phyloP scores from a whole-genome alignment of 2,329 filamentous ascomycete species.

The Plectosphaerella cucumerina region DNA sequence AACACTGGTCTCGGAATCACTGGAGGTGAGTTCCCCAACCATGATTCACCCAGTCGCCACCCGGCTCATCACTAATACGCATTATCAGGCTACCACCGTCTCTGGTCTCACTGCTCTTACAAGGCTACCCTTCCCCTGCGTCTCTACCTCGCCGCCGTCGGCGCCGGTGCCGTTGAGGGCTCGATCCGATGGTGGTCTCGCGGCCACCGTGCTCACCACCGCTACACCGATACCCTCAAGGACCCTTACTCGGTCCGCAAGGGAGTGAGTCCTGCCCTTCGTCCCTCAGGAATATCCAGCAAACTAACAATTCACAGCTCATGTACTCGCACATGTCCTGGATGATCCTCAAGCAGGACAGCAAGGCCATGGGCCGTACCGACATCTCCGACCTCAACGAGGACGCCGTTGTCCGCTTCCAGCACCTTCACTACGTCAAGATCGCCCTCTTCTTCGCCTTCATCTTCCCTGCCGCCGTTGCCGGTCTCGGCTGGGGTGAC shows the following conservation, averaged over 20 bases:
- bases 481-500: constrained; percentile 77
- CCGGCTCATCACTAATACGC: background rate
- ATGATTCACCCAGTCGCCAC: too few relatives aligned
- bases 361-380: constrained; percentile 81
- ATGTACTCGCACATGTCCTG: constrained; percentile 78
- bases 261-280: constrained; percentile 38
- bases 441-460: constrained; percentile 74
- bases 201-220: constrained; percentile 82
- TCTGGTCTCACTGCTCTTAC: constrained; percentile 85
- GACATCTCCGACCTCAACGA: constrained; percentile 88
- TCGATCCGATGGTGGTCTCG: constrained; percentile 88
- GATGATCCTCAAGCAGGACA: constrained; percentile 94
- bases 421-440: constrained; percentile 69
- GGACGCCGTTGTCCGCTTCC: constrained; percentile 61
- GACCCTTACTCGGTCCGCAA: constrained; percentile 90
- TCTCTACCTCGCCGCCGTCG: constrained; percentile 77
- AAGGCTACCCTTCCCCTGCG: constrained; percentile 71
- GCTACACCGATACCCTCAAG: constrained; percentile 90
- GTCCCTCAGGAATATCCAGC: background rate
- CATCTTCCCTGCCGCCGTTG: constrained; percentile 69
- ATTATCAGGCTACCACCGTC: constrained; percentile 50
- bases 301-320: constrained; percentile 26
- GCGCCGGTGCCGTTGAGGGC: constrained; percentile 79
- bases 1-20: constrained; percentile 78
- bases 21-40: constrained; percentile 50